Percentiles rank a stretch among this genome's conserved stretches.
Evolutionary conservation across 2,329 filamentous ascomycete genomes (phyloP).

Genomic region (Xylaria sp.): DNA sequence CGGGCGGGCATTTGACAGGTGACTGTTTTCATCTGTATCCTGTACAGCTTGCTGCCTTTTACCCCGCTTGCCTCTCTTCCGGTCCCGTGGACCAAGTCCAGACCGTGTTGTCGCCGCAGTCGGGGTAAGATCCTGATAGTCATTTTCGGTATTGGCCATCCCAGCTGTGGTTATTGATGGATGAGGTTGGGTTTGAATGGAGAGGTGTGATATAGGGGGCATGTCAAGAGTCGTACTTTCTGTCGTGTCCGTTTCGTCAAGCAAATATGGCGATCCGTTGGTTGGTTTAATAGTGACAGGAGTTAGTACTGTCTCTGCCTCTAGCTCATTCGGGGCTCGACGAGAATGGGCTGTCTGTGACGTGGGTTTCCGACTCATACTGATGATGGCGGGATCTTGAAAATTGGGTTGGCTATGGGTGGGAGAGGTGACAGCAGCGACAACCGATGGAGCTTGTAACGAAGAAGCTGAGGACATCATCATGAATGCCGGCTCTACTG

Average conservation of each 20-base stretch:
- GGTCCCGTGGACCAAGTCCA: conserved; percentile 26
- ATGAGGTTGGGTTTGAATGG: conserved; percentile 27
- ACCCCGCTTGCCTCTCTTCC: conserved; percentile 33
- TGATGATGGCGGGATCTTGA: conserved; percentile 83
- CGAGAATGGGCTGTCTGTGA: conserved; percentile 36
- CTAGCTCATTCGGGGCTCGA: conserved; percentile 41
- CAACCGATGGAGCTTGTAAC: conserved; percentile 34
- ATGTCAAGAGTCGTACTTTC: conserved; percentile 10
- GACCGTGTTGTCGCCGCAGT: conserved; percentile 23
- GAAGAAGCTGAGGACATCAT: conserved; percentile 10
- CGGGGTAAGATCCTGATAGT: conserved; percentile 28
- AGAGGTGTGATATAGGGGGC: conserved; percentile 24
- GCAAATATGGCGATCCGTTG: conserved; percentile 35
- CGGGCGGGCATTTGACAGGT: conserved; percentile 30
- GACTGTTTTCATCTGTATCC: conserved; percentile 26
- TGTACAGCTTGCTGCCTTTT: conserved; percentile 30
- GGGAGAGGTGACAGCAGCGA: conserved; percentile 32
- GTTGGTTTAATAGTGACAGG: conserved; percentile 32
- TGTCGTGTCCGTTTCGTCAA: conserved; percentile 35
- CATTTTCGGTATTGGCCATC: conserved; percentile 33
- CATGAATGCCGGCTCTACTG: not conserved
- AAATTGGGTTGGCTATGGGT: conserved; percentile 53
- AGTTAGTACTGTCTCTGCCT: conserved; percentile 38
- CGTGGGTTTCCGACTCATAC: conserved; percentile 58
- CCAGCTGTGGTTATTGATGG: not conserved